phyloP scores from a whole-genome alignment of 495 filamentous ascomycete species.

The Parachaetomium inaequale region DNA sequence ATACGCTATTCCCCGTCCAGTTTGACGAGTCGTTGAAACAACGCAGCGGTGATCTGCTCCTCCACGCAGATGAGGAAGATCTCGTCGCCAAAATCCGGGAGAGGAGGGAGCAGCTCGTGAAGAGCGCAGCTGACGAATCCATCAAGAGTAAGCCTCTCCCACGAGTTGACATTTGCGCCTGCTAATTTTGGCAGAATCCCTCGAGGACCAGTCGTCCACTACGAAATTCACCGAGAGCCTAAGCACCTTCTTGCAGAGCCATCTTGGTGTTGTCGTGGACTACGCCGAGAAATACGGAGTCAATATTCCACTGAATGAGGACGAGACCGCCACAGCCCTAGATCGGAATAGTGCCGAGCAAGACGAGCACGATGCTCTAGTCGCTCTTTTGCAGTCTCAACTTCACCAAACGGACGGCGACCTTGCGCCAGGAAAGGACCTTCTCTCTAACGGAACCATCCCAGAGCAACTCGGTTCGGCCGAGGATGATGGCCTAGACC shows the following conservation, averaged over 20 bases:
- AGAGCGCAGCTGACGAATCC: constrained; percentile 54
- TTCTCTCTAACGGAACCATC: constrained; percentile 3
- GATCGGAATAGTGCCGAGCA: constrained; percentile 17
- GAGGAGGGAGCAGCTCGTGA: constrained; percentile 63
- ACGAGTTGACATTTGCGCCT: neutral
- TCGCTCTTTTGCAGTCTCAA: constrained; percentile 26
- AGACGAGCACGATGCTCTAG: constrained; percentile 35
- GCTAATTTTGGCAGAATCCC: constrained; percentile 41
- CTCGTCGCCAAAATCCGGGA: constrained; percentile 63
- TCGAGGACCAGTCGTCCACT: constrained; percentile 77
- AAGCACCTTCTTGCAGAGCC: constrained; percentile 69
- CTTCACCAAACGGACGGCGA: constrained; percentile 6
- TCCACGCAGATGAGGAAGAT: constrained; percentile 69
- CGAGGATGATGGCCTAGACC: constrained; percentile 16
- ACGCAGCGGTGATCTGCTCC: constrained; percentile 60
- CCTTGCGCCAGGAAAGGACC: constrained; percentile 11
- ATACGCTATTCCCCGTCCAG: constrained; percentile 68
- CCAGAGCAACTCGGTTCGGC: constrained; percentile 5
- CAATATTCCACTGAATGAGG: constrained; percentile 35
- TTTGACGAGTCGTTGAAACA: constrained; percentile 61
- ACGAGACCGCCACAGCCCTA: constrained; percentile 21
- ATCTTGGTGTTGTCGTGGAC: constrained; percentile 62
- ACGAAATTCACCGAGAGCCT: constrained; percentile 73
- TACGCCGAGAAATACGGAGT: constrained; percentile 42
- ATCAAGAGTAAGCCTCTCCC: constrained; percentile 40